Conservation (phyloP, 257 asterid genomes). For the Fraxinus pennsylvanica region DNA sequence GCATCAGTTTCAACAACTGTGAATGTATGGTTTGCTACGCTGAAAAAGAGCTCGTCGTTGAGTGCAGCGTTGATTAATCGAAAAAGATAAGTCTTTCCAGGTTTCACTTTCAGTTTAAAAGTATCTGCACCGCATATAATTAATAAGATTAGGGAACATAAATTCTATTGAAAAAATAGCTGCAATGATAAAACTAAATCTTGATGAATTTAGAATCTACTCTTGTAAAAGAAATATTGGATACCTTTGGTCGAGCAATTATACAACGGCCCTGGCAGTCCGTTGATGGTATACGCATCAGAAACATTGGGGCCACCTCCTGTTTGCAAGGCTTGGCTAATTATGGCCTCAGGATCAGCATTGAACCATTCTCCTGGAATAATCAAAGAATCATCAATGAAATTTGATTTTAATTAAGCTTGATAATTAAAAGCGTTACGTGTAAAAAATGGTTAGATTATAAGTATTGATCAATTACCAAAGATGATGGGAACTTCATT, state of each 20-base stretch:
- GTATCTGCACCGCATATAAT: conserved; percentile 34
- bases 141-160: neutral
- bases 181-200: too few species aligned
- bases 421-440: neutral
- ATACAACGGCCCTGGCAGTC: conserved; percentile 59
- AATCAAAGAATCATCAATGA: neutral
- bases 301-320: conserved; percentile 74
- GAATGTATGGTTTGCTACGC: conserved; percentile 57
- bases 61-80: conserved; percentile 68
- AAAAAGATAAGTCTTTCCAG: conserved; percentile 64
- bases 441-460: neutral
- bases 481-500: conserved; percentile 58
- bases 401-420: neutral
- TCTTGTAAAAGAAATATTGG: neutral
- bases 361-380: conserved; percentile 68
- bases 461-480: conserved; percentile 31
- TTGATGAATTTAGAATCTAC: neutral
- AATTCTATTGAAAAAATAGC: too few species aligned
- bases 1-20: conserved; percentile 54
- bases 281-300: conserved; percentile 62
- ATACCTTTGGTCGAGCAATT: conserved; percentile 64
- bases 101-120: conserved; percentile 50
- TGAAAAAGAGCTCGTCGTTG: conserved; percentile 58
- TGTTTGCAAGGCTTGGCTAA: conserved; percentile 51
- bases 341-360: conserved; percentile 60